A percentile compares a stretch with the other conserved stretches of the same genome.
Conservation (phyloP, 257 asterid genomes). For the Solanum sparsipilum region DNA sequence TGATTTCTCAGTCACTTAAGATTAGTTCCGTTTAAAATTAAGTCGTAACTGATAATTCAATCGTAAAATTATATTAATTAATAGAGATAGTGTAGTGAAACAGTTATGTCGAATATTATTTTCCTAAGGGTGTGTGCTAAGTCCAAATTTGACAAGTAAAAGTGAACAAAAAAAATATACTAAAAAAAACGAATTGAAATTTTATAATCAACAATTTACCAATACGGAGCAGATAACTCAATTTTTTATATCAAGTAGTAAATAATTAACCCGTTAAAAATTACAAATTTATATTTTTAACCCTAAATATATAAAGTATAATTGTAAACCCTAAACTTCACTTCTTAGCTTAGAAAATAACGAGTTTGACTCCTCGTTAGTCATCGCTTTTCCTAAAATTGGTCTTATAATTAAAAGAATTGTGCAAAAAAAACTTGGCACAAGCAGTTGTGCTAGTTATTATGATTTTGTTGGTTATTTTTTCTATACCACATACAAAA, state of each 20-base stretch:
- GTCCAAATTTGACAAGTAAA: no score
- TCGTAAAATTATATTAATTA: background rate
- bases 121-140: background rate
- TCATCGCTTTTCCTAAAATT: no score
- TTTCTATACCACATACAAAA: no score
- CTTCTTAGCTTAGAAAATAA: background rate
- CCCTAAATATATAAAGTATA: background rate
- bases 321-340: background rate
- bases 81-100: background rate
- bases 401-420: no score
- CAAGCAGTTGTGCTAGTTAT: no score
- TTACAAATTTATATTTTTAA: background rate
- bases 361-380: background rate
- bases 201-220: background rate
- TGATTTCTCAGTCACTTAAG: background rate
- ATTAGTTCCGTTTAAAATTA: background rate
- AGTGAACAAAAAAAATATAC: rapidly evolving
- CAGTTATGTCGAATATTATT: no score
- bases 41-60: background rate
- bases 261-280: background rate
- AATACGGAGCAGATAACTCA: background rate
- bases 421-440: no score
- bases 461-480: no score
- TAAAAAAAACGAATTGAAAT: background rate
- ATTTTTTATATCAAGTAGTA: no score